phyloP scores from a whole-genome alignment of 345 rosid genomes.

The Rhodomyrtus tomentosa region DNA sequence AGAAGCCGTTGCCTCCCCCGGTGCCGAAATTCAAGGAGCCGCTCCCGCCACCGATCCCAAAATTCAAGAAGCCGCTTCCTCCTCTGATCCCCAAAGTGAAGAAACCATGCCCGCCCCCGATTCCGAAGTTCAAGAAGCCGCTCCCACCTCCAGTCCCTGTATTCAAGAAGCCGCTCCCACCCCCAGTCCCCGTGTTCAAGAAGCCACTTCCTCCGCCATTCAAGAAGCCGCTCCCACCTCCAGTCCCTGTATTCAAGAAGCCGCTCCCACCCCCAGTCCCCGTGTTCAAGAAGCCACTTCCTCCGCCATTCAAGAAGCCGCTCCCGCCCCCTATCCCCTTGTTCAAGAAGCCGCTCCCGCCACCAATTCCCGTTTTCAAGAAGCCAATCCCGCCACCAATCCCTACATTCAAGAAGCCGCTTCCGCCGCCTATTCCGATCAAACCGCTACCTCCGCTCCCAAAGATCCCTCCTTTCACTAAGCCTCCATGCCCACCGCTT shows the following conservation, averaged over 20 bases:
- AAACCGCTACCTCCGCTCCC: conserved; percentile 7
- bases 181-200: not conserved
- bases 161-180: not conserved
- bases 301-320: not conserved
- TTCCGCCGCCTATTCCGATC: not conserved
- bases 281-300: not conserved
- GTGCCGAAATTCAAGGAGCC: no score
- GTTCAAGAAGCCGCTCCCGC: not conserved
- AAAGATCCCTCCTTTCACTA: conserved; percentile 6
- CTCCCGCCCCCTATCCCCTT: not conserved
- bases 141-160: not conserved
- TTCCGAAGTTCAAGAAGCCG: not conserved
- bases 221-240: not conserved
- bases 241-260: not conserved
- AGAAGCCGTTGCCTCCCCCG: no score
- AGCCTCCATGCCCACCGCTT: conserved; percentile 9
- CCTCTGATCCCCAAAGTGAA: no score
- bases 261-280: not conserved
- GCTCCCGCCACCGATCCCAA: no score
- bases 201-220: not conserved
- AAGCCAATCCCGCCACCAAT: not conserved
- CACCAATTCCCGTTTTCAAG: not conserved
- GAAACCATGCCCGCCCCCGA: not conserved
- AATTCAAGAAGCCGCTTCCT: no score
- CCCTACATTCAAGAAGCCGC: not conserved